A percentile compares a stretch with the other conserved stretches of the same genome.
Evolutionary conservation across 129 eudicot genomes (phyloP).

Genomic region (Centrapalus pauciflorus): DNA sequence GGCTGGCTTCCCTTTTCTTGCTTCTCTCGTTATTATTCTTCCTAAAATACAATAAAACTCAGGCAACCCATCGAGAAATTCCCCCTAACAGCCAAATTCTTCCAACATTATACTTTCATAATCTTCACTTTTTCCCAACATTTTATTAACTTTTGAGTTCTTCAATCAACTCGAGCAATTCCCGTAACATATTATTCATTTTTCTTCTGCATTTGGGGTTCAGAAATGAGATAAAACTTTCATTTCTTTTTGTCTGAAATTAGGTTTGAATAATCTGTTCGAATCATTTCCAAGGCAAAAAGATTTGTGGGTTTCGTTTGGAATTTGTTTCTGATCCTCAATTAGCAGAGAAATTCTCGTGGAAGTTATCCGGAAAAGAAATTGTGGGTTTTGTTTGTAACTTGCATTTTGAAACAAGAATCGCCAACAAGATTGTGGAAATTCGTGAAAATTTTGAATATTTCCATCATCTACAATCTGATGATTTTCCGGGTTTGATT

Average conservation of each 20-base stretch:
- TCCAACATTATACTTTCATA: not conserved
- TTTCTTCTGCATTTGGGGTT: constrained; percentile 35
- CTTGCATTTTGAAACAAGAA: constrained; percentile 10
- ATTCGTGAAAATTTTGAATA: constrained; percentile 5
- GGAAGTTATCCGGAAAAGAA: constrained; percentile 2
- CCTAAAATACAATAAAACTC: not conserved
- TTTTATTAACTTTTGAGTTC: constrained; percentile 4
- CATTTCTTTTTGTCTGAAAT: constrained; percentile 34
- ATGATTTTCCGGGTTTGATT: constrained; percentile 22
- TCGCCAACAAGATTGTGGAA: constrained; percentile 15
- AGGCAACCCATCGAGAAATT: constrained; percentile 11
- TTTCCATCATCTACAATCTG: not conserved
- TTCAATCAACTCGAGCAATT: constrained; percentile 20
- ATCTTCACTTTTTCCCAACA: constrained; percentile 25
- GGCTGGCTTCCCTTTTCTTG: constrained; percentile 6
- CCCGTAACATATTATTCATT: not conserved
- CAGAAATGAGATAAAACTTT: constrained; percentile 30
- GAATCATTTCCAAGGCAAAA: constrained; percentile 30
- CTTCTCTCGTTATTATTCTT: not conserved
- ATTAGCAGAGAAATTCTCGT: constrained; percentile 23
- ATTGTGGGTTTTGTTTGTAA: constrained; percentile 19
- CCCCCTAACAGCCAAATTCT: constrained; percentile 13
- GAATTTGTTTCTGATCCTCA: constrained; percentile 26
- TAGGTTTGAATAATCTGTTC: constrained; percentile 28
- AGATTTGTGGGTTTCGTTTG: constrained; percentile 24